Percentiles rank a stretch among this genome's conserved stretches.
These are phyloP conservation scores for Trametes pubescens DNA, from an alignment of 1,284 basidiomycete genomes.

Conservation along the genomic window DNA sequence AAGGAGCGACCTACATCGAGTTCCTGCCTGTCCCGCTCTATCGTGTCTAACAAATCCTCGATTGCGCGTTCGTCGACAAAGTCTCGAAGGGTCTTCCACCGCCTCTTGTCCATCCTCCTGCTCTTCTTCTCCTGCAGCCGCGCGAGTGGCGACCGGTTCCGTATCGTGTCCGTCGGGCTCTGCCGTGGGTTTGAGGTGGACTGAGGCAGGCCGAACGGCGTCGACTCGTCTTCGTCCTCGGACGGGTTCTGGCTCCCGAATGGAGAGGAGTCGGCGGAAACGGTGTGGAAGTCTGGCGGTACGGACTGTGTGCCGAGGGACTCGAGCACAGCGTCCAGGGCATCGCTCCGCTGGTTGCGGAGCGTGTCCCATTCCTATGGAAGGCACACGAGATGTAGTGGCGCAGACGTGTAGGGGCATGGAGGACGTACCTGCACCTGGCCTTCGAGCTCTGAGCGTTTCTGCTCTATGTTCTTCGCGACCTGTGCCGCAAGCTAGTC, in stretches of 20 bases:
- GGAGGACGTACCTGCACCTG: constrained; percentile 63
- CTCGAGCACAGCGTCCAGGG: constrained; percentile 74
- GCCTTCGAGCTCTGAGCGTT: constrained; percentile 62
- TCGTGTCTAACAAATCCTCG: constrained; percentile 73
- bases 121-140: constrained; percentile 40
- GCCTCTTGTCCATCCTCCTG: constrained; percentile 54
- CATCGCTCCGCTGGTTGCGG: constrained; percentile 62
- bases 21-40: constrained; percentile 70
- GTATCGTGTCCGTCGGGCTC: constrained; percentile 45
- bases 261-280: constrained; percentile 68
- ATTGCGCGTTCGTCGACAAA: constrained; percentile 84
- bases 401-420: not conserved
- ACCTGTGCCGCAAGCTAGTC: constrained; percentile 72
- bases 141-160: constrained; percentile 35
- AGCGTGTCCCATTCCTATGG: constrained; percentile 74
- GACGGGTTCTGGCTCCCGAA: constrained; percentile 75
- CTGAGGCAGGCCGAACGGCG: constrained; percentile 29
- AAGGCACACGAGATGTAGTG: too few relatives aligned
- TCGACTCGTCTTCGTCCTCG: constrained; percentile 50
- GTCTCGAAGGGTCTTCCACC: constrained; percentile 83
- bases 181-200: constrained; percentile 33
- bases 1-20: constrained; percentile 63
- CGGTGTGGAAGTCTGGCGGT: constrained; percentile 75
- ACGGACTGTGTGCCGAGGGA: constrained; percentile 74
- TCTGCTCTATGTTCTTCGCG: constrained; percentile 76